Evolutionary conservation across 1,139 yeast species (phyloP), one percentile per base, ranked within the genome.

Genomic region (Nematodospora anomalae): DNA sequence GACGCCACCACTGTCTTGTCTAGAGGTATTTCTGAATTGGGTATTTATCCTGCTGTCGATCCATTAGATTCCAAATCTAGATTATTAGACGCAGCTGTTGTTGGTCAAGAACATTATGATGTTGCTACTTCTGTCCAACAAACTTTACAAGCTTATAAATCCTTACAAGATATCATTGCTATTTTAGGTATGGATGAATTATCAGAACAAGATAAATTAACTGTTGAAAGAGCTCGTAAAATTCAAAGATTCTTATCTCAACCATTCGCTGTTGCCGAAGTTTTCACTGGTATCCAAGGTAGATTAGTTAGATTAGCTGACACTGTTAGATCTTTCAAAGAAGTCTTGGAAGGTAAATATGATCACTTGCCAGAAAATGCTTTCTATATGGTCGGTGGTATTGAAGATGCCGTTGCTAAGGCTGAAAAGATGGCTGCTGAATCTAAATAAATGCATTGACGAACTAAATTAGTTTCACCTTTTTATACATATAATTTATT

Each of bases 1-100:
- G 98, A 92, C 72, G 98, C 98, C 65, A 92, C 97, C 71, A 92
- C 98, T 64, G 98, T 92, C 74, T 86, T 92, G 81, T 89, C 97
- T 62, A 90, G 98, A 83, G 90, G 97, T 80, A 92, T 92, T 70
- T 90, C 98, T 51, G 98, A 92, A 80, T 82, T 92, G 75, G 98
- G 98, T 89, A 92, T 92, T 71, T 92, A 92, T 89, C 98, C 98
- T 68, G 98, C 98, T 67, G 98, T 92, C 80, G 98, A 92, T 78
- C 98, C 98, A 67, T 87, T 92, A 74, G 98, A 92, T 76, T 92
- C 98, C 66, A 92, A 86, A 76, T 92, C 98, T 50, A 90, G 98
- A 84, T 86, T 92, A 72, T 83, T 92, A 70, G 98, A 92, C 70
- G 96, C 83, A 62, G 67, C 96, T 51, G 95, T 92, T 62, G 96